These are phyloP conservation scores for Papiliotrema laurentii DNA, from an alignment of 1,284 basidiomycete species.

Conservation along the genomic window DNA sequence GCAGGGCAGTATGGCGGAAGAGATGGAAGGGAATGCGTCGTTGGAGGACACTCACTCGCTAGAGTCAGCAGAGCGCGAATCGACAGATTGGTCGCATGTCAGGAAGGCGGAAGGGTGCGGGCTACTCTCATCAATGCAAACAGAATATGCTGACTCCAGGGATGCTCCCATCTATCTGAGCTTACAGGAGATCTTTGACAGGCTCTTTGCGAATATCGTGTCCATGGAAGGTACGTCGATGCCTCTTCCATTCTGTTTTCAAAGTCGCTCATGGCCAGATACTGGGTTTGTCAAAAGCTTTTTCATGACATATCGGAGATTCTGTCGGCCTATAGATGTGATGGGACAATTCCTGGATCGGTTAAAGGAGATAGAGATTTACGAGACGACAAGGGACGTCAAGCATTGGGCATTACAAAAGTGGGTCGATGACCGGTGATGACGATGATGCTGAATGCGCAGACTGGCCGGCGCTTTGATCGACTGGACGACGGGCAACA, in stretches of 20 bases:
- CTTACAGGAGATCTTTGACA: slow-evolving; percentile 32
- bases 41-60: neutral
- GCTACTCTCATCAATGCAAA: neutral
- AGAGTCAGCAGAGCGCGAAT: neutral
- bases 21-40: too few relatives aligned
- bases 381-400: slow-evolving; percentile 33
- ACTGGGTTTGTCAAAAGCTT: slow-evolving; percentile 38
- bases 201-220: slow-evolving; percentile 38
- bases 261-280: slow-evolving; percentile 20
- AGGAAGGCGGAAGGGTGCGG: too few relatives aligned
- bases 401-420: slow-evolving; percentile 41
- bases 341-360: slow-evolving; percentile 38
- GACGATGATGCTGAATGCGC: neutral
- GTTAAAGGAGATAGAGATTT: slow-evolving; percentile 31
- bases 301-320: slow-evolving; percentile 45
- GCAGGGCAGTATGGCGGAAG: too few relatives aligned
- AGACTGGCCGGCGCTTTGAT: slow-evolving; percentile 41
- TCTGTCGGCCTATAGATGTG: slow-evolving; percentile 35
- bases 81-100: too few relatives aligned
- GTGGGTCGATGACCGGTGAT: slow-evolving; percentile 18
- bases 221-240: slow-evolving; percentile 32
- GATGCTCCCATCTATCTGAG: slow-evolving; percentile 18
- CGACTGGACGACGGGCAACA: slow-evolving; percentile 42
- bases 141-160: slow-evolving; percentile 3
- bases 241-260: neutral